These are phyloP conservation scores for Paracamarosporium sp. DNA, from an alignment of 2,329 filamentous ascomycete genomes.

Conservation along the genomic window DNA sequence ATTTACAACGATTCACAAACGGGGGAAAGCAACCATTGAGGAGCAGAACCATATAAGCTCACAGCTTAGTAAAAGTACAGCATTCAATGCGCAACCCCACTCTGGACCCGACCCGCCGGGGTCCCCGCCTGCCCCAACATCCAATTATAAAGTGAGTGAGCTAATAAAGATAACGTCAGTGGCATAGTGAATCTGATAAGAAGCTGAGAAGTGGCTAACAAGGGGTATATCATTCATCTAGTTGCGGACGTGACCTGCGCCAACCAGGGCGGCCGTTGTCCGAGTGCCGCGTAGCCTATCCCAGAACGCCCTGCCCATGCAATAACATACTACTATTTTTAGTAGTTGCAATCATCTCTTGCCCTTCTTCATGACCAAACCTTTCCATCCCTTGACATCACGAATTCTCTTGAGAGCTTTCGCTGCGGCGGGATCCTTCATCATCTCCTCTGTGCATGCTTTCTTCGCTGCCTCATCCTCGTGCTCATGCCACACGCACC, in stretches of 20 bases:
- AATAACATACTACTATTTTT: neutral
- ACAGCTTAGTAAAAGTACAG: no score
- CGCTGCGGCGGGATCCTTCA: constrained; percentile 35
- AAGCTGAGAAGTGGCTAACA: neutral
- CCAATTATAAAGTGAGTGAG: neutral
- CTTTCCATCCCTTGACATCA: constrained; percentile 46
- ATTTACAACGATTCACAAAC: no score
- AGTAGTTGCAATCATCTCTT: constrained; percentile 28
- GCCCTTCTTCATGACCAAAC: constrained; percentile 44
- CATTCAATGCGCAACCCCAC: no score
- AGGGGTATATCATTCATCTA: constrained; percentile 14
- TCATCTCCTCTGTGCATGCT: constrained; percentile 37
- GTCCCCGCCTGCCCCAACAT: no score
- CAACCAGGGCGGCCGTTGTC: neutral
- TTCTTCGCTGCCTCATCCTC: constrained; percentile 42
- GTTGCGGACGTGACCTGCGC: constrained; percentile 2
- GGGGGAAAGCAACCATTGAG: no score
- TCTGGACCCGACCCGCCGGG: no score
- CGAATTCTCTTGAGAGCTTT: constrained; percentile 41
- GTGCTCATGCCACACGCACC: constrained; percentile 47
- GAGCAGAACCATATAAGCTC: no score
- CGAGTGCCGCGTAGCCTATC: neutral
- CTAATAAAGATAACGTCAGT: neutral
- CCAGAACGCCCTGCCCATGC: constrained; percentile 6
- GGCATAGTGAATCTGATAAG: neutral